Conservation (phyloP, 495 filamentous ascomycete species). For the Penicillium parvum region DNA sequence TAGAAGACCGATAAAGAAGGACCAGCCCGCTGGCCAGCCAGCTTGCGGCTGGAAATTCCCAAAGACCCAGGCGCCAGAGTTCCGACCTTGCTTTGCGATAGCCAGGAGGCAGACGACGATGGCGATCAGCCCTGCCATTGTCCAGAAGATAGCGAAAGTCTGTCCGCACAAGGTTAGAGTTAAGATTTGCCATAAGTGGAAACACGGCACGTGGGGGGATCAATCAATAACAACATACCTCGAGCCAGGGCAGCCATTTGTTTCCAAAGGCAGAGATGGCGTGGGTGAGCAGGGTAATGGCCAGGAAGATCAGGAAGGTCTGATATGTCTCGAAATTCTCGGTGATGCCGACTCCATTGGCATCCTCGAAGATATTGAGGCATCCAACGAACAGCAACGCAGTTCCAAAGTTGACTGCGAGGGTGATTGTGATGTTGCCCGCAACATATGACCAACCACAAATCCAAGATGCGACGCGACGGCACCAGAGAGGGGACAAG, state of each 20-base stretch:
- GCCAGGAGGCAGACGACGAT: conserved; percentile 51
- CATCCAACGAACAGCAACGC: conserved; percentile 21
- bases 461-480: conserved; percentile 56
- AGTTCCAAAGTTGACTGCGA: conserved; percentile 34
- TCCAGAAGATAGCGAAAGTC: conserved; percentile 61
- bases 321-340: conserved; percentile 32
- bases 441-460: conserved; percentile 68
- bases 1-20: conserved; percentile 53
- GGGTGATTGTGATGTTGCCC: conserved; percentile 55
- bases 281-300: conserved; percentile 46
- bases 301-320: conserved; percentile 55
- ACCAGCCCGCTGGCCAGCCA: conserved; percentile 55
- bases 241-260: conserved; percentile 34
- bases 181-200: conserved; percentile 24
- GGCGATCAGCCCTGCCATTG: conserved; percentile 48
- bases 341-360: conserved; percentile 29
- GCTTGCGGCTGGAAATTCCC: conserved; percentile 47
- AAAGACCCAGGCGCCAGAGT: conserved; percentile 52
- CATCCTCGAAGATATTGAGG: conserved; percentile 33
- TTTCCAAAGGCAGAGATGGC: conserved; percentile 24
- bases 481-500: conserved; percentile 45
- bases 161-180: conserved; percentile 43
- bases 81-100: conserved; percentile 44
- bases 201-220: conserved; percentile 23
- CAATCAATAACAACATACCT: conserved; percentile 48